Percentiles rank a stretch among this genome's conserved stretches.
These are phyloP conservation scores for Oryza brachyantha DNA, from an alignment of 176 grass and related monocot genomes.

Conservation along the genomic window DNA sequence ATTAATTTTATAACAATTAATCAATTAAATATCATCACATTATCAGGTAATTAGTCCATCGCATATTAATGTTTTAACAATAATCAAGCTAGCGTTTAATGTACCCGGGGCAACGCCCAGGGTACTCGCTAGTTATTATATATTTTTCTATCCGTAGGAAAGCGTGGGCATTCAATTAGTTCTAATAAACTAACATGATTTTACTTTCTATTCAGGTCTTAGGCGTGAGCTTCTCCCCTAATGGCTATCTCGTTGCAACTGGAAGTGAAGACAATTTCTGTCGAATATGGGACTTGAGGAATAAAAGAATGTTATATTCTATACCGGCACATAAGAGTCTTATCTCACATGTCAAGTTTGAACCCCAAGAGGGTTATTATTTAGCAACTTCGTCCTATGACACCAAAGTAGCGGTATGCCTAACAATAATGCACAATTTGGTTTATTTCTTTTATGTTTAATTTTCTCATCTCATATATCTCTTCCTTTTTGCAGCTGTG, in stretches of 20 bases:
- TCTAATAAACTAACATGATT: conserved; percentile 22
- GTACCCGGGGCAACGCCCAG: too few species aligned
- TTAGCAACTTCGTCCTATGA: conserved; percentile 90
- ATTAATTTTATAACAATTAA: too few species aligned
- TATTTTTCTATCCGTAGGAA: too few species aligned
- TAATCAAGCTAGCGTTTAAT: too few species aligned
- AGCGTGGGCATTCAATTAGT: too few species aligned
- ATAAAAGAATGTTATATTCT: conserved; percentile 66
- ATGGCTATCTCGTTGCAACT: conserved; percentile 86
- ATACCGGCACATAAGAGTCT: conserved; percentile 94
- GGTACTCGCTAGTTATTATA: too few species aligned
- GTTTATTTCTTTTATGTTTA: background rate
- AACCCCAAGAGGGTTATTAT: conserved; percentile 91
- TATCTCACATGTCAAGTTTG: conserved; percentile 93
- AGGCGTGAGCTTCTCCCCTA: conserved; percentile 84
- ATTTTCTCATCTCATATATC: conserved; percentile 6
- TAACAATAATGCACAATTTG: background rate
- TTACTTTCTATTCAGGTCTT: conserved; percentile 64
- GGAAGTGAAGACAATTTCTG: conserved; percentile 94
- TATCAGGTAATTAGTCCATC: too few species aligned
- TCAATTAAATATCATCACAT: too few species aligned
- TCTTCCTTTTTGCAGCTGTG: conserved; percentile 60
- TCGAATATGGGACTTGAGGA: conserved; percentile 97
- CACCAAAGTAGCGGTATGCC: conserved; percentile 80
- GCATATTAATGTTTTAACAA: too few species aligned